A percentile compares a stretch with the other conserved stretches of the same genome.
phyloP scores from a whole-genome alignment of 1,139 yeast genomes.

The Candida labiduridarum region DNA sequence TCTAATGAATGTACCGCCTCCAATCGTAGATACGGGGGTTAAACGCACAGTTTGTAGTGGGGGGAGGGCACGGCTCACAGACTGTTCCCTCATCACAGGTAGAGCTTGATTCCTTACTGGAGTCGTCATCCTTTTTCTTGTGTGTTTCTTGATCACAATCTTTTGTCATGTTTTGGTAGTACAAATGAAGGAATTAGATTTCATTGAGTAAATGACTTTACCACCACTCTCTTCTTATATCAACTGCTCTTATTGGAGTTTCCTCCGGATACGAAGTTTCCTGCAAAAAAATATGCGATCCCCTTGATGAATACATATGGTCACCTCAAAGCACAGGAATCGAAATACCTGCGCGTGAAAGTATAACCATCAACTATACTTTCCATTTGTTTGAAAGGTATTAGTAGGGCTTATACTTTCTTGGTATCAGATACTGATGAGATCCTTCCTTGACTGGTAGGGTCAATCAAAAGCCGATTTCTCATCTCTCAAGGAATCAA shows the following conservation, averaged over 20 bases:
- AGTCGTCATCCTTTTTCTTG: not conserved
- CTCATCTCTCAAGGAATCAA: too few species aligned
- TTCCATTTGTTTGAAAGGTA: too few species aligned
- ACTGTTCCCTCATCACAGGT: not conserved
- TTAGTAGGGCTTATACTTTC: too few species aligned
- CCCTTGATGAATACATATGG: not conserved
- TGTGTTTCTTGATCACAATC: not conserved
- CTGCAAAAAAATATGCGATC: not conserved
- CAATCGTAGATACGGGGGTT: not conserved
- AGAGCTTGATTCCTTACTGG: too few species aligned
- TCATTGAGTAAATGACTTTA: not conserved
- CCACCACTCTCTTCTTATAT: too few species aligned
- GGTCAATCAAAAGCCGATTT: too few species aligned
- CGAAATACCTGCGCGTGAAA: too few species aligned
- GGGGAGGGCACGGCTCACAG: not conserved
- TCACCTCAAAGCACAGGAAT: not conserved
- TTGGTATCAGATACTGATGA: too few species aligned
- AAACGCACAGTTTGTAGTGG: not conserved
- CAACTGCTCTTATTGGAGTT: too few species aligned
- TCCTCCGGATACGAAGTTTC: too few species aligned
- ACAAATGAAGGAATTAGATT: not conserved
- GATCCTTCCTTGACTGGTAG: too few species aligned
- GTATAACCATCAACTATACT: too few species aligned
- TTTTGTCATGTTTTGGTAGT: not conserved
- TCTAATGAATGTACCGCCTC: not conserved